phyloP scores from a whole-genome alignment of 2,329 filamentous ascomycete genomes.

The Penicillium sp. region DNA sequence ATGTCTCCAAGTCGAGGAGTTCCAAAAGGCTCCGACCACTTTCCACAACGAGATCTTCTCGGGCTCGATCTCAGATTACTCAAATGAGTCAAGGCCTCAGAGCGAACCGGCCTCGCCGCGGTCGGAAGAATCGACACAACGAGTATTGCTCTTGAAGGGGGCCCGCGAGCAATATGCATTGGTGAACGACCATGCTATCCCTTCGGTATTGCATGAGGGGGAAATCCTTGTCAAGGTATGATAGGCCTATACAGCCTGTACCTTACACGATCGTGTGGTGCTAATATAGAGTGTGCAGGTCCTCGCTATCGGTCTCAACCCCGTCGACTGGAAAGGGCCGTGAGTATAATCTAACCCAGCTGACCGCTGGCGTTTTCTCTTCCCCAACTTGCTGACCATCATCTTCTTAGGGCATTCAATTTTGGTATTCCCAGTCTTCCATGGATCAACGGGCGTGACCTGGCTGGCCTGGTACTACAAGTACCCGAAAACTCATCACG shows the following conservation, averaged over 20 bases:
- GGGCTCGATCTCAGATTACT: slow-evolving; percentile 2
- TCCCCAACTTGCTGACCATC: not conserved
- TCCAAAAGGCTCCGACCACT: slow-evolving; percentile 12
- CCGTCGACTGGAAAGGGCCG: slow-evolving; percentile 76
- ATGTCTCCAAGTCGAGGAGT: slow-evolving; percentile 23
- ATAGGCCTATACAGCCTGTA: not conserved
- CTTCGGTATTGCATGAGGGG: slow-evolving; percentile 44
- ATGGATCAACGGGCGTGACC: slow-evolving; percentile 69
- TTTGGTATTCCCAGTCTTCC: slow-evolving; percentile 69
- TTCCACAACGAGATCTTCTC: slow-evolving; percentile 19
- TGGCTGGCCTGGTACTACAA: slow-evolving; percentile 65
- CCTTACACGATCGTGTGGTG: not conserved
- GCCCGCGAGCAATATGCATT: slow-evolving; percentile 54
- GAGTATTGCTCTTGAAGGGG: slow-evolving; percentile 53
- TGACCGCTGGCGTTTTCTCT: not conserved
- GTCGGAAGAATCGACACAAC: slow-evolving; percentile 37
- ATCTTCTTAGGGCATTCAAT: slow-evolving; percentile 60
- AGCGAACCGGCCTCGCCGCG: slow-evolving; percentile 1
- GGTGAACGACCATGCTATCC: slow-evolving; percentile 49
- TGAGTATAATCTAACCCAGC: slow-evolving; percentile 41
- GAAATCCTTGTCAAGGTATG: slow-evolving; percentile 63
- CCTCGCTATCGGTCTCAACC: slow-evolving; percentile 69
- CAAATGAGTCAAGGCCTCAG: not conserved
- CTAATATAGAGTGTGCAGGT: slow-evolving; percentile 35
- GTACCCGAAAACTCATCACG: slow-evolving; percentile 47